These are phyloP conservation scores for Phialemonium atrogriseum DNA, from an alignment of 2,329 filamentous ascomycete genomes.

Conservation along the genomic window DNA sequence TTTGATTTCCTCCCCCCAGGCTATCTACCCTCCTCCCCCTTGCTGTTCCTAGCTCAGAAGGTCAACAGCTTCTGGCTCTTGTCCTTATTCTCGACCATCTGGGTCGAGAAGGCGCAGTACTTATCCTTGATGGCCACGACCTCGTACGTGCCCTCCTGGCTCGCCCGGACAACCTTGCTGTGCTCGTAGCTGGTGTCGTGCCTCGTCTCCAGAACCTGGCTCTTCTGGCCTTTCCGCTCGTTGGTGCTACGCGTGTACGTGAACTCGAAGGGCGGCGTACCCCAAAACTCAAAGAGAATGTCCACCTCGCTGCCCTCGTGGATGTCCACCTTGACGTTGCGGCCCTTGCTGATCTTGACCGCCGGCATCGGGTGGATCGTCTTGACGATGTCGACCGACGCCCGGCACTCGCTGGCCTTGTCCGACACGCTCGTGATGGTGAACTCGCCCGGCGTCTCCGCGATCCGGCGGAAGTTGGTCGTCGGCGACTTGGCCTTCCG, in stretches of 20 bases:
- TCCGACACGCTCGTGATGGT: constrained; percentile 81
- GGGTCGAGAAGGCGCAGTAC: constrained; percentile 80
- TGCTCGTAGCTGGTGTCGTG: constrained; percentile 79
- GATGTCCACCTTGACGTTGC: constrained; percentile 76
- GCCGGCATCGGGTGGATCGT: constrained; percentile 86
- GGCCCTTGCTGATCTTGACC: constrained; percentile 81
- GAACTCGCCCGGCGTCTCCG: constrained; percentile 84
- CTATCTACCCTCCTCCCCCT: neutral
- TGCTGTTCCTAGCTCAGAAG: neutral
- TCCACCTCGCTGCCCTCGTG: constrained; percentile 94
- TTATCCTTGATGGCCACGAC: constrained; percentile 93
- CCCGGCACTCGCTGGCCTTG: constrained; percentile 79
- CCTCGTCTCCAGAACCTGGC: constrained; percentile 78
- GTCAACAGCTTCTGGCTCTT: constrained; percentile 27
- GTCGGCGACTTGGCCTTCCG: constrained; percentile 72
- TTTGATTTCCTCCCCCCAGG: neutral
- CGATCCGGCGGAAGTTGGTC: constrained; percentile 86
- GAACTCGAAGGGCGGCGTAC: constrained; percentile 94
- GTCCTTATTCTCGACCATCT: constrained; percentile 43
- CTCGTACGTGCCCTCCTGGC: constrained; percentile 94
- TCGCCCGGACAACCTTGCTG: constrained; percentile 72
- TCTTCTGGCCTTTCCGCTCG: constrained; percentile 65
- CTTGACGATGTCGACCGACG: constrained; percentile 69
- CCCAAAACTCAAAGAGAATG: constrained; percentile 90
- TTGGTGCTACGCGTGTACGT: constrained; percentile 92